phyloP scores from a whole-genome alignment of 768 basidiomycete species.

The Ramaria sp. region DNA sequence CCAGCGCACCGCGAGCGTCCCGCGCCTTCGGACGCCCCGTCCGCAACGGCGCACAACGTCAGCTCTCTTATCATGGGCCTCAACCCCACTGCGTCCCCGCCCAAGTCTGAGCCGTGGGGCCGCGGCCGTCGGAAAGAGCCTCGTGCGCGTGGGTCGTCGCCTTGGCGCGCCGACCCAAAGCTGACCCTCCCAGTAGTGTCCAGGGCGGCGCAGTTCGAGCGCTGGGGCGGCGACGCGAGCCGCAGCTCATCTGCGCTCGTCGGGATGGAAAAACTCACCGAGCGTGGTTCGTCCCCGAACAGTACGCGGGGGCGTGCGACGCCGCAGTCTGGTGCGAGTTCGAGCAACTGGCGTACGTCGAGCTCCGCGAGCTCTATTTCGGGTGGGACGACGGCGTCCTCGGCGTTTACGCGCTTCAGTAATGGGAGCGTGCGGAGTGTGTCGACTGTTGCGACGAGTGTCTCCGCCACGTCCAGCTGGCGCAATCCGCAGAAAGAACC shows the following conservation, averaged over 20 bases:
- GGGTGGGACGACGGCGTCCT: slow-evolving; percentile 58
- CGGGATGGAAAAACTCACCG: not conserved
- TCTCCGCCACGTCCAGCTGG: slow-evolving; percentile 61
- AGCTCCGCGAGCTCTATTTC: slow-evolving; percentile 47
- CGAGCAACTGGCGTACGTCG: slow-evolving; percentile 25
- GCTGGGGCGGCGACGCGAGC: slow-evolving; percentile 23
- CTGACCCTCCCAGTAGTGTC: not conserved
- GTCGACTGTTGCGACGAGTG: slow-evolving; percentile 72
- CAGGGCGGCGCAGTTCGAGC: not conserved
- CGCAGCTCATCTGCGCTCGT: not conserved
- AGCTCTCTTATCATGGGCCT: slow-evolving; percentile 65
- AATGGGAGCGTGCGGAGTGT: slow-evolving; percentile 54
- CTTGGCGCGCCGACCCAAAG: slow-evolving; percentile 2
- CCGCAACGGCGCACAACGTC: slow-evolving; percentile 70
- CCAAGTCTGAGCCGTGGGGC: slow-evolving; percentile 19
- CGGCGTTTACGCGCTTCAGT: slow-evolving; percentile 72
- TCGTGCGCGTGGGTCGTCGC: slow-evolving; percentile 15
- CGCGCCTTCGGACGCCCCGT: slow-evolving; percentile 16
- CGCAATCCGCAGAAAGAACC: slow-evolving; percentile 21
- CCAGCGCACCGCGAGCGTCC: not conserved
- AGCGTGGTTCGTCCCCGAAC: slow-evolving; percentile 49
- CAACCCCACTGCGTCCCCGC: slow-evolving; percentile 19
- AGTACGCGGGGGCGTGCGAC: slow-evolving; percentile 36
- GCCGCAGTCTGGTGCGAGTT: slow-evolving; percentile 19
- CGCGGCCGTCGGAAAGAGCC: slow-evolving; percentile 16